Conservation (phyloP, 2,329 filamentous ascomycete genomes). For the Cladosporium sp. region DNA sequence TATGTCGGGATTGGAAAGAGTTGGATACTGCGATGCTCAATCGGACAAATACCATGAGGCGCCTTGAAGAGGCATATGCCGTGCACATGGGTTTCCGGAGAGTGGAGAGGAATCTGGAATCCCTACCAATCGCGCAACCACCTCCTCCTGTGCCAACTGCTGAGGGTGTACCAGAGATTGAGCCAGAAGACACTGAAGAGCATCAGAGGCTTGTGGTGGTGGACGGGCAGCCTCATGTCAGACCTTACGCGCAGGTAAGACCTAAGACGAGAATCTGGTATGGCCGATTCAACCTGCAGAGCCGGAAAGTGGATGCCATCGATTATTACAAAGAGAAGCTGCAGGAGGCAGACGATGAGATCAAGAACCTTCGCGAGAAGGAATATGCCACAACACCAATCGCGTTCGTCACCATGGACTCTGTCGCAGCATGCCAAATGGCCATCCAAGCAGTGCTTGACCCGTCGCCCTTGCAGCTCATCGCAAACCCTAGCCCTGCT, state of each 20-base stretch:
- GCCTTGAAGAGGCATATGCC: constrained; percentile 79
- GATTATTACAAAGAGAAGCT: constrained; percentile 91
- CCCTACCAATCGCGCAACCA: constrained; percentile 48
- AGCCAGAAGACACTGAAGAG: constrained; percentile 30
- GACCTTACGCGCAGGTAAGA: constrained; percentile 43
- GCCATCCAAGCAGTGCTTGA: constrained; percentile 92
- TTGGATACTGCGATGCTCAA: constrained; percentile 70
- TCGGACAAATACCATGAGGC: constrained; percentile 60
- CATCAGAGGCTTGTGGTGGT: constrained; percentile 48
- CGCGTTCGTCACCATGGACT: constrained; percentile 97
- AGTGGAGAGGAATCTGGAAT: constrained; percentile 44
- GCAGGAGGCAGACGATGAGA: constrained; percentile 69
- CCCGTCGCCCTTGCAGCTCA: constrained; percentile 76
- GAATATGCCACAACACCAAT: constrained; percentile 73
- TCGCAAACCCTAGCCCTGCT: constrained; percentile 80
- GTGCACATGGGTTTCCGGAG: constrained; percentile 61
- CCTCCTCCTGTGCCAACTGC: constrained; percentile 31
- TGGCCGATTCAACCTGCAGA: constrained; percentile 68
- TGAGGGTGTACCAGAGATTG: constrained; percentile 17
- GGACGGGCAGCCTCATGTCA: constrained; percentile 40
- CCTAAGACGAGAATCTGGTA: constrained; percentile 74
- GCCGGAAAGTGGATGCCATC: constrained; percentile 77
- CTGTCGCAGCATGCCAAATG: constrained; percentile 88
- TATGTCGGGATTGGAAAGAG: constrained; percentile 82
- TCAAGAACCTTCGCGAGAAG: constrained; percentile 65